Conservation (phyloP, 352 stramenopile species). For the Globisporangium iwayamae region DNA sequence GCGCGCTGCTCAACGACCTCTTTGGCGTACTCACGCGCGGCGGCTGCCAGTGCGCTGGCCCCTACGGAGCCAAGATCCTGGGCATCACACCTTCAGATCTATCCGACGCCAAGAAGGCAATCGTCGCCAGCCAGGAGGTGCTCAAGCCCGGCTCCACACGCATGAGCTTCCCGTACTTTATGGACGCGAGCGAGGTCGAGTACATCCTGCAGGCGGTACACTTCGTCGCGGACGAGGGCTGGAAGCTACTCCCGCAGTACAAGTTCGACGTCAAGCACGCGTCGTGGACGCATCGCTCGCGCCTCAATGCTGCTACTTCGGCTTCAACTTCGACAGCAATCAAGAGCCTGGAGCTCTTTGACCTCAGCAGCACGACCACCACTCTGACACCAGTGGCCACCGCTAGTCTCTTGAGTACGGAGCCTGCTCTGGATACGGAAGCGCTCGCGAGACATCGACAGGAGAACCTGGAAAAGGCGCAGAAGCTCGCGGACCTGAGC, state of each 20-base stretch:
- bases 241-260: constrained; percentile 94
- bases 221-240: constrained; percentile 92
- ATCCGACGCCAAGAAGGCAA: constrained; percentile 67
- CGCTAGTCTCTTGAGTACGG: no score
- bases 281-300: constrained; percentile 86
- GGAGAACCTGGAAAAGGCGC: constrained; percentile 41
- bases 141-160: constrained; percentile 93
- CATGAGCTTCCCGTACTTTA: constrained; percentile 90
- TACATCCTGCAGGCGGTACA: constrained; percentile 92
- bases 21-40: constrained; percentile 90
- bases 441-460: constrained; percentile 27
- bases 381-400: no score
- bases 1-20: constrained; percentile 92
- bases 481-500: constrained; percentile 23
- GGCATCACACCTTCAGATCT: constrained; percentile 78
- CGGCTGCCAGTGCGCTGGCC: constrained; percentile 87
- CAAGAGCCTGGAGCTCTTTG: neutral
- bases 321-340: neutral
- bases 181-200: constrained; percentile 79
- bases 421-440: neutral
- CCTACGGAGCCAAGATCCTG: constrained; percentile 91
- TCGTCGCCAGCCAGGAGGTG: constrained; percentile 90
- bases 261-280: constrained; percentile 93
- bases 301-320: constrained; percentile 31
- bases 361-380: neutral